phyloP scores from a whole-genome alignment of 2,329 filamentous ascomycete species.

The Aureobasidium namibiae region DNA sequence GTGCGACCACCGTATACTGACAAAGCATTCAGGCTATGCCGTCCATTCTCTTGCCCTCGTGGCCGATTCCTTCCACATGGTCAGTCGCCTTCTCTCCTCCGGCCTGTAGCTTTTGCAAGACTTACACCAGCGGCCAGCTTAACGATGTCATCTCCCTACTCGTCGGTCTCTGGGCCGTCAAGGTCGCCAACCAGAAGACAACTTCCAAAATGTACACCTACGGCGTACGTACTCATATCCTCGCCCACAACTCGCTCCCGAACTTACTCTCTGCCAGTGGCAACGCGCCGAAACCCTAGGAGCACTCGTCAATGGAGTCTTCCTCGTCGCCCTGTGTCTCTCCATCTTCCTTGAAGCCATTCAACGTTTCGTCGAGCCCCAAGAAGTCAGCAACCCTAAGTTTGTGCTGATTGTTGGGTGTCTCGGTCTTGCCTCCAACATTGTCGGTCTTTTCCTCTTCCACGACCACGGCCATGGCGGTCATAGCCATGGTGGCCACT shows the following conservation, averaged over 20 bases:
- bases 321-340: constrained; percentile 89
- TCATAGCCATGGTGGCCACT: constrained; percentile 54
- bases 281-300: constrained; percentile 94
- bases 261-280: constrained; percentile 52
- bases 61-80: constrained; percentile 98
- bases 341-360: constrained; percentile 95
- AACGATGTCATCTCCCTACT: constrained; percentile 95
- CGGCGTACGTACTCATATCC: constrained; percentile 52
- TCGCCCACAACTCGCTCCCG: not conserved
- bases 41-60: constrained; percentile 89
- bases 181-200: constrained; percentile 72
- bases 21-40: constrained; percentile 43
- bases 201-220: constrained; percentile 88
- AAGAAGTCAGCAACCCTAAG: constrained; percentile 74
- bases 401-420: constrained; percentile 86
- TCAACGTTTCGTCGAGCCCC: constrained; percentile 84
- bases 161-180: constrained; percentile 92
- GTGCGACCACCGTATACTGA: not conserved
- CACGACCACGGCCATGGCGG: constrained; percentile 74
- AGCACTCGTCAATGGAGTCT: constrained; percentile 94
- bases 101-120: not conserved
- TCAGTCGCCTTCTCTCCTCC: constrained; percentile 31
- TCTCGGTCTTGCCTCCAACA: constrained; percentile 77
- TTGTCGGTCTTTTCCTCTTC: constrained; percentile 81
- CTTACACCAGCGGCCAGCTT: constrained; percentile 43